Evolutionary conservation across 495 filamentous ascomycete genomes (phyloP), one percentile per base, ranked within the genome.

Genomic region (Xylaria acuta): DNA sequence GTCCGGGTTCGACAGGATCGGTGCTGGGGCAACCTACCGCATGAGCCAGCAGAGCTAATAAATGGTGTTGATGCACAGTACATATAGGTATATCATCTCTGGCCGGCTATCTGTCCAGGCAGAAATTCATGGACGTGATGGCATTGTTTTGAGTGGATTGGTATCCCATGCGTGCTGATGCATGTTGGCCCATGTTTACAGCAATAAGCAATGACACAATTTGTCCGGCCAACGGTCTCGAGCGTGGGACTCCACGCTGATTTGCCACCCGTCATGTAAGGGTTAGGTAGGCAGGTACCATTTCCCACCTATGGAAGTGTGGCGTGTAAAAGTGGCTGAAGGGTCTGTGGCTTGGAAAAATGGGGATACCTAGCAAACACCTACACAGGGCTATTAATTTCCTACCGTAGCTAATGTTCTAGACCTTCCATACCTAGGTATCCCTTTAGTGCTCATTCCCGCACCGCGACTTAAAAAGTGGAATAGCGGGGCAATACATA

Each of bases 141-240:
- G 64, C 22, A 67, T 67, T 67, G 22, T 67, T 38, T 67, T 40
- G 18, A 7, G 30, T 22, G 32, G 20, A 20, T 59, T 18, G n/a
- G 56, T 38, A 60, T 34, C 25, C 9, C 3, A 56, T 56, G 30
- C n/a, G 2, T 27, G 49, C 12, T 36, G 54, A 30, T 18, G 30
- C 5, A n/a, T 59, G 54, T 59, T 70, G 64, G 64, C 68, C 16
- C 6, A 38, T 56, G 53, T 56, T 64, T 56, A 71, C 59, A 64
- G 34, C 54, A 67, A 72, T 74, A 71, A 64, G 34, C 54, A 67
- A 72, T 74, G 73, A 77, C 75, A 74, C 76, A 74, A 69, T 77
- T 75, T 74, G 70, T 62, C 77, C 12, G 75, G 77, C 72, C 77
- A 78, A 78, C 76, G 60, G 30, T 12, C 9, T 27, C 5, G 3